Evolutionary conservation across 352 stramenopile genomes (phyloP).

Genomic region (Achlya hypogyna): DNA sequence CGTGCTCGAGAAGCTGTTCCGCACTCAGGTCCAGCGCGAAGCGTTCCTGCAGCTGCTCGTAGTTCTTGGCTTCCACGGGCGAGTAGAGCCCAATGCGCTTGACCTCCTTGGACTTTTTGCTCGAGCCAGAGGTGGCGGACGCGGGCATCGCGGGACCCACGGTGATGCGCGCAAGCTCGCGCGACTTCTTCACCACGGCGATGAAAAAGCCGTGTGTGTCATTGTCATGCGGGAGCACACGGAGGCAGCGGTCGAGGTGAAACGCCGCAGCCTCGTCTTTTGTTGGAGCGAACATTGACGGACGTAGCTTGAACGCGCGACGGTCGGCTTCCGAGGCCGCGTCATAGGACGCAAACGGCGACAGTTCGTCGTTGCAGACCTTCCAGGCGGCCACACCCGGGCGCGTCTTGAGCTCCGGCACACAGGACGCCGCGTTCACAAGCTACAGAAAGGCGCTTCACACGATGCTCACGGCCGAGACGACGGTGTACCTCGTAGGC

Average conservation of each 20-base stretch:
- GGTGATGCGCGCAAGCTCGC: constrained; percentile 22
- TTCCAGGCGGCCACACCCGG: constrained; percentile 41
- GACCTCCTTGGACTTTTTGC: constrained; percentile 40
- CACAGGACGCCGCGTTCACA: constrained; percentile 34
- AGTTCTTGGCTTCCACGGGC: constrained; percentile 31
- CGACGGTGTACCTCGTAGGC: constrained; percentile 31
- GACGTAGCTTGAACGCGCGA: constrained; percentile 38
- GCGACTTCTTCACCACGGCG: constrained; percentile 86
- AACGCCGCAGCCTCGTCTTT: constrained; percentile 38
- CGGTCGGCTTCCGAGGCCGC: constrained; percentile 37
- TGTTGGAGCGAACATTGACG: constrained; percentile 79
- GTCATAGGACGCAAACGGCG: constrained; percentile 41
- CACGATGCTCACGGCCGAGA: not conserved
- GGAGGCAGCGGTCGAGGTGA: constrained; percentile 87
- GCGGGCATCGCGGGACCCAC: constrained; percentile 30
- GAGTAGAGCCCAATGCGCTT: constrained; percentile 61
- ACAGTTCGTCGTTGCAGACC: constrained; percentile 43
- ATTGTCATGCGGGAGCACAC: constrained; percentile 95
- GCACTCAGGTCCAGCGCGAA: constrained; percentile 32
- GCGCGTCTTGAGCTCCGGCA: constrained; percentile 33
- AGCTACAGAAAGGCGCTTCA: constrained; percentile 23
- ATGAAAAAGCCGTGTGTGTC: constrained; percentile 98
- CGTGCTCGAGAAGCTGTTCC: constrained; percentile 44
- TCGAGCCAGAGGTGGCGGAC: not conserved
- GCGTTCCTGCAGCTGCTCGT: constrained; percentile 32